Evolutionary conservation across 768 basidiomycete species (phyloP).

Genomic region (Trichaptum fuscoviolaceum): DNA sequence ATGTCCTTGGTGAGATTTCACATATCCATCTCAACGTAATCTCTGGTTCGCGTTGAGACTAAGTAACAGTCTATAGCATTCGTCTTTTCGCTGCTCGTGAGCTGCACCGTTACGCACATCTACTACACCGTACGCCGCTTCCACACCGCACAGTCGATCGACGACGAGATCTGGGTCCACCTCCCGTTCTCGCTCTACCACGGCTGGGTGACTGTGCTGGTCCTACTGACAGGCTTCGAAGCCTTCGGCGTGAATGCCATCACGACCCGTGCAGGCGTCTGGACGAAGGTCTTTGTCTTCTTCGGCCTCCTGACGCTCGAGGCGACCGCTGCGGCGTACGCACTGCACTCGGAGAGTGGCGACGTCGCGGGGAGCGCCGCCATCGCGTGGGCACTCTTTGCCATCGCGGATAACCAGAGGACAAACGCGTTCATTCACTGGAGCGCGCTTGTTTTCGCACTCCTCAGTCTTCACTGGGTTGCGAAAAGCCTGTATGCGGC

Average conservation of each 20-base stretch:
- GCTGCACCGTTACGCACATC: constrained; percentile 76
- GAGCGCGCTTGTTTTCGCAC: constrained; percentile 78
- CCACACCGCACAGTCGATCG: constrained; percentile 54
- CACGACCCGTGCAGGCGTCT: constrained; percentile 63
- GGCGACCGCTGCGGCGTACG: constrained; percentile 88
- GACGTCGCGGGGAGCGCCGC: constrained; percentile 90
- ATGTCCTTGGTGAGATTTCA: constrained; percentile 49
- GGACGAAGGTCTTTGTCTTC: constrained; percentile 96
- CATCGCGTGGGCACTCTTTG: constrained; percentile 88
- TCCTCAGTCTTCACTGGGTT: constrained; percentile 82
- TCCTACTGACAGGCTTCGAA: constrained; percentile 78
- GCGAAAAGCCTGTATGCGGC: constrained; percentile 66
- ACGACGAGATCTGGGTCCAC: constrained; percentile 88
- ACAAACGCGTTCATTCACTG: constrained; percentile 81
- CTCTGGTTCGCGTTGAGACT: no score
- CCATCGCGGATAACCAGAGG: constrained; percentile 77
- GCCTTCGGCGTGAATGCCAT: constrained; percentile 81
- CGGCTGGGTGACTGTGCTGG: constrained; percentile 84
- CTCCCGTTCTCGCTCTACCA: constrained; percentile 96
- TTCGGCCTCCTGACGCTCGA: constrained; percentile 92
- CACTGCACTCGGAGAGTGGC: constrained; percentile 89
- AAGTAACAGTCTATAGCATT: constrained; percentile 51
- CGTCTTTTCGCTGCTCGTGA: constrained; percentile 82
- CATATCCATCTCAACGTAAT: background rate
- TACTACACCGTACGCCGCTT: constrained; percentile 93